Evolutionary conservation across 495 filamentous ascomycete species (phyloP), one percentile per base, ranked within the genome.

Genomic region (Hypoxylon fragiforme): DNA sequence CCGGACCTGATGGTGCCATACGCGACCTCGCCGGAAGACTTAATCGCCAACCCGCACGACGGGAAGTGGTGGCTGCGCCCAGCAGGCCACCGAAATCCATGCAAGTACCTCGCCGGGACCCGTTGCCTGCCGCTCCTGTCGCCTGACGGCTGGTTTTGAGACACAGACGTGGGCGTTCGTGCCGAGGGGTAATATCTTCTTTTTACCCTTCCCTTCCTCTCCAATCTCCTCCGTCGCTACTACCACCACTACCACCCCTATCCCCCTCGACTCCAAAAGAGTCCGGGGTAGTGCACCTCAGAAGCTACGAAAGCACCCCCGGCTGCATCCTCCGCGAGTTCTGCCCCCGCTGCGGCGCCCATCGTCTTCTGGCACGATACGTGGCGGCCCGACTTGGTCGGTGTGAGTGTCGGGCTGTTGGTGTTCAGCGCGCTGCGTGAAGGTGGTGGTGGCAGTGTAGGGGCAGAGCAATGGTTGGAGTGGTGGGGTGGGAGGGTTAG

Each of bases 131-230:
- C 68, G 63, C 3, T 80, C 80, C 2, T 91, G 87, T 67, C 80
- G 86, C 19, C 65, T 81, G 7, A 67, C 71, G 3, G 79, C 79
- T 3, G 87, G 87, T 2, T 85, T 84, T 62, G 85, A 89, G 38
- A 79, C 86, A 42, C 83, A 87, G 53, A 66, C 76, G 7, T 91
- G 87, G 85, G 77, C 82, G 0, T 90, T 89, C 52, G 67, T 88
- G 12, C 85, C 85, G 3, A 77, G 77, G 41, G 65, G 68, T 7
- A 85, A 88, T 55, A 82, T 90, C 52, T 68, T 71, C 43, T 72
- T 84, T 21, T 26, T 46, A 14, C 30, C 31, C 1, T 47, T 48
- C 32, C 9, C 45, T 16, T 2, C 44, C 11, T 2, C 54, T n/a
- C 11, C 41, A 2, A 2, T 5, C 16, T 37, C 11, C 28, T 31